Base-by-base conservation (phyloP, 2,329 filamentous ascomycete genomes). In the Xylaria sp. region DNA sequence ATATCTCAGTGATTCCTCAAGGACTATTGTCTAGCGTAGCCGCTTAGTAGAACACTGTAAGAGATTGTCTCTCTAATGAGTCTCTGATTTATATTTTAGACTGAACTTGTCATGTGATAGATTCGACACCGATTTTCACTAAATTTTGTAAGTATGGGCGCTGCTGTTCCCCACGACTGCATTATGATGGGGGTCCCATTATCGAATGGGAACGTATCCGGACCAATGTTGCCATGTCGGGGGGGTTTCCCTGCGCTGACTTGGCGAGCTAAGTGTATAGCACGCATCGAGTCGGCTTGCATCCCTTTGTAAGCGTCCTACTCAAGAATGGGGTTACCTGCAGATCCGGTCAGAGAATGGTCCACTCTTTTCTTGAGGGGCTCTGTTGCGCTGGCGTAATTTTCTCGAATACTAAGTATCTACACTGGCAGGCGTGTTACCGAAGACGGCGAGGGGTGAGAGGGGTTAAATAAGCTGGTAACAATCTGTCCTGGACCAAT, bases 201-300 rank as follows among this genome's bases (percentile, higher is more conserved):
- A 59, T 66, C 69, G 66, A 71, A 71, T 71, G 69, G 69, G 69
- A 71, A 69, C 28, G 59, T 52, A 66, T 56, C 66, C 69, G 59
- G 62, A 18, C 60, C 28, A 64, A 55, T 64, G 59, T 66, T 59
- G 58, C 59, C 66, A 62, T 66, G 48, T 63, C 65, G 55, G 52
- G 44, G 68, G 48, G 41, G 23, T 25, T 39, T 46, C 65, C 57
- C 59, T 69, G 32, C 39, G 55, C 66, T 69, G 59, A 71, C 69
- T 71, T 66, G 63, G 69, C 66, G 59, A 37, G 63, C 63, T 62
- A 66, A 51, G 63, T 64, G 63, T 65, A 68, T 50, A 65, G 65
- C 37, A 57, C 63, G 44, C 58, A 37, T 69, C 66, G 41, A 71
- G 60, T 69, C 59, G 62, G 69, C 66, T 69, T 69, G 50, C 66